phyloP scores from a whole-genome alignment of 2,329 filamentous ascomycete genomes.

The Microsporum canis region DNA sequence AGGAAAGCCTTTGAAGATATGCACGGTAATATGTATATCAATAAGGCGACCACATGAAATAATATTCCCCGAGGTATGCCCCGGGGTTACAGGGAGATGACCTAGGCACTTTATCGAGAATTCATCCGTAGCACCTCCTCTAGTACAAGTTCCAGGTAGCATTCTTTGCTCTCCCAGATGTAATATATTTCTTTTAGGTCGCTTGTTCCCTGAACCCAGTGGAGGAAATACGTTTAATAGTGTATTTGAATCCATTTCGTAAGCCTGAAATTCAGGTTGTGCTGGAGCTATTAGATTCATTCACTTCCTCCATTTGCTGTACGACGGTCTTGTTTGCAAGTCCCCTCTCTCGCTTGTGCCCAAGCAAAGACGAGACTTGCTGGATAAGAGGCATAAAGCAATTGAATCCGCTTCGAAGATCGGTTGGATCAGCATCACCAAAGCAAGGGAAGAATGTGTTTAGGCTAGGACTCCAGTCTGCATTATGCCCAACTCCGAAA shows the following conservation, averaged over 20 bases:
- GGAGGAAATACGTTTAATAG: not conserved
- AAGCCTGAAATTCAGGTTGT: not conserved
- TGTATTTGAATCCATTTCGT: not conserved
- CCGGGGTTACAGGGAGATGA: too few relatives aligned
- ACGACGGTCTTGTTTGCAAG: not conserved
- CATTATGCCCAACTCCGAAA: conserved; percentile 24
- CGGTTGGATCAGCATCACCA: conserved; percentile 10
- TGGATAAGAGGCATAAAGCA: conserved; percentile 27
- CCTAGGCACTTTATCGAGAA: not conserved
- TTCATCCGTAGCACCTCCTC: too few relatives aligned
- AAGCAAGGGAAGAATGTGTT: conserved; percentile 28
- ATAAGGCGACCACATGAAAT: too few relatives aligned
- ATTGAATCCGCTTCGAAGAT: conserved; percentile 24
- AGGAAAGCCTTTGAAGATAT: too few relatives aligned
- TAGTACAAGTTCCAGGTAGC: too few relatives aligned
- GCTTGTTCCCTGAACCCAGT: too few relatives aligned
- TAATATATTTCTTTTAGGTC: too few relatives aligned
- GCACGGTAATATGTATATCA: too few relatives aligned
- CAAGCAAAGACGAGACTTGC: conserved; percentile 25
- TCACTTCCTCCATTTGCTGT: not conserved
- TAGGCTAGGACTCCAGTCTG: conserved; percentile 24
- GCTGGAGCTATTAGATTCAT: not conserved
- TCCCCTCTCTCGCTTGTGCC: conserved; percentile 13
- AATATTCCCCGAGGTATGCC: too few relatives aligned
- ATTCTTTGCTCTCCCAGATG: too few relatives aligned